Base-by-base conservation (phyloP, 139 green algal species). In the Chloropicon primus region DNA sequence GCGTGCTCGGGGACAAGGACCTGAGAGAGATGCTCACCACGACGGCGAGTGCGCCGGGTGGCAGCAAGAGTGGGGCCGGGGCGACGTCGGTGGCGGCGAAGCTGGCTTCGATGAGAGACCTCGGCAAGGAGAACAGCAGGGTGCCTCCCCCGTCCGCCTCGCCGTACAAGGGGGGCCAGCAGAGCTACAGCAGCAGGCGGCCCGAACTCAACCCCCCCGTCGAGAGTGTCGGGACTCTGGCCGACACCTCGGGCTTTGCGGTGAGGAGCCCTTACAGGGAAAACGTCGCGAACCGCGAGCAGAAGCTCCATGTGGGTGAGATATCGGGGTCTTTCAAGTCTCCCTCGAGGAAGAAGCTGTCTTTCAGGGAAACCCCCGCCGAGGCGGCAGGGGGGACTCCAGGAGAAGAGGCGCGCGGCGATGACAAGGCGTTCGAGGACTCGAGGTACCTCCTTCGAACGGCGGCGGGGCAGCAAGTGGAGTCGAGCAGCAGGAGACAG, bases 1-100 rank as follows among this genome's bases (percentile, higher is more conserved):
- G 78, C 27, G 79, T 85, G 26, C 72, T 74, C 2, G 22, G 2
- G 24, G 81, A 85, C 27, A 23, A 72, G 27, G 77, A 85, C 23
- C 22, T 82, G 1, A 21, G 21, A 21, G 71, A 26, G 3, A 71
- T 78, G 26, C 72, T 85, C 26, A 74, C 21, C 0, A 24, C 24
- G n/a, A 10, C 28, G 72, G 10, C 21, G 10, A 62, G 10, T 17
- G 41, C 10, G 17, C 41, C 41, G 41, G 41, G 10, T 5, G 41
- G 41, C 5, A 62, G 41, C 41, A 17, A 17, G 41, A 62, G 41
- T n/a, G n/a, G n/a, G n/a, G n/a, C n/a, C n/a, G n/a, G n/a, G 41
- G 41, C 41, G 17, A 62, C 10, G 10, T 17, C 17, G 5, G 41
- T 62, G 41, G 41, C 5, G 41, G 17, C 41, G 17, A 62, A 62